Percentiles rank a stretch among this genome's conserved stretches.
These are phyloP conservation scores for Lyophyllum decastes DNA, from an alignment of 768 basidiomycete genomes.

Conservation along the genomic window DNA sequence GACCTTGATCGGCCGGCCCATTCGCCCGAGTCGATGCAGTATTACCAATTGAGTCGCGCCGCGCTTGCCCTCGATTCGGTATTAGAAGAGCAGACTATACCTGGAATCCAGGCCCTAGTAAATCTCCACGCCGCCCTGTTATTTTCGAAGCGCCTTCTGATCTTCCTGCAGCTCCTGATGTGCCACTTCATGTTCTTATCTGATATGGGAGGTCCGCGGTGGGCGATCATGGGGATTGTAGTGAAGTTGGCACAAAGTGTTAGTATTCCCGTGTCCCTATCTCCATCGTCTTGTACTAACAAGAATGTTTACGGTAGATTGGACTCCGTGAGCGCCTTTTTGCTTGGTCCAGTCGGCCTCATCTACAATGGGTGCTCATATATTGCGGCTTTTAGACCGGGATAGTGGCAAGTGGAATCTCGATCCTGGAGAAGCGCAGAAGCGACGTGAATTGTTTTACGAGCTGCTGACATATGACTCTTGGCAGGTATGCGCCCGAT, in stretches of 20 bases:
- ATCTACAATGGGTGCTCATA: slow-evolving; percentile 10
- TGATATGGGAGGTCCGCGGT: slow-evolving; percentile 59
- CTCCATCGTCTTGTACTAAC: slow-evolving; percentile 17
- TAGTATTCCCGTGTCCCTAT: slow-evolving; percentile 22
- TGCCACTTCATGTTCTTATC: slow-evolving; percentile 53
- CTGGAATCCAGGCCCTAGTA: slow-evolving; percentile 68
- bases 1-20: slow-evolving; percentile 58
- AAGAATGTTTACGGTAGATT: slow-evolving; percentile 38
- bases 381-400: slow-evolving; percentile 45
- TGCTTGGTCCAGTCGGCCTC: slow-evolving; percentile 7
- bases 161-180: slow-evolving; percentile 51
- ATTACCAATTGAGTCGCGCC: slow-evolving; percentile 61
- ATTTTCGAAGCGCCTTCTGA: slow-evolving; percentile 15
- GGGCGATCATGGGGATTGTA: slow-evolving; percentile 71
- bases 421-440: slow-evolving; percentile 53
- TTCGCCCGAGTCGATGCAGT: slow-evolving; percentile 55
- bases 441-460: slow-evolving; percentile 62
- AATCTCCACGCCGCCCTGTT: slow-evolving; percentile 21
- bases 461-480: slow-evolving; percentile 70
- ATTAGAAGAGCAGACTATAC: slow-evolving; percentile 62
- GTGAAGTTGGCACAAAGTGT: slow-evolving; percentile 74
- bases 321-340: slow-evolving; percentile 60
- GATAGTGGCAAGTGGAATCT: slow-evolving; percentile 70
- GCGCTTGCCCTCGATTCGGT: slow-evolving; percentile 63
- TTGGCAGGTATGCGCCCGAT: slow-evolving; percentile 56